Base-by-base conservation (phyloP, 106 monocot species). In the Apostasia shenzhenica region DNA sequence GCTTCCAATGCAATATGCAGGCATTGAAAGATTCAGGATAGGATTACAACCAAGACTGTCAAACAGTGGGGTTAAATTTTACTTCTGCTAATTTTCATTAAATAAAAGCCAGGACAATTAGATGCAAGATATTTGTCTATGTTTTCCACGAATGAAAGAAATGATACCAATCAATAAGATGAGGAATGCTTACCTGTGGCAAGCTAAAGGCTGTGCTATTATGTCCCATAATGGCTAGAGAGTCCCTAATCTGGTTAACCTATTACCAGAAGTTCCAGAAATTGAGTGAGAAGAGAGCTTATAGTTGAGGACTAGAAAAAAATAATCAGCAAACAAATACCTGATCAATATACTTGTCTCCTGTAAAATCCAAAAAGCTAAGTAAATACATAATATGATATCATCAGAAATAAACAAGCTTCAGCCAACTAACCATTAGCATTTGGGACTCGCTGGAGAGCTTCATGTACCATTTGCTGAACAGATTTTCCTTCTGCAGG, bases 381-480 rank as follows among this genome's bases (percentile, higher is more conserved):
- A 55, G 38, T 26, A 73, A 75, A 44, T 45, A 73, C 55, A 48
- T 55, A 3, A 14, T 44, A 47, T 54, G n/a, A 12, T n/a, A 14
- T 40, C 49, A 69, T 47, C 47, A 72, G 13, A 47, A 64, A 57
- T 6, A 51, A 68, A 45, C 14, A 60, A 59, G 67, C 57, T 59
- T 5, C 45, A 10, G 11, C 1, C 41, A 47, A 74, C 92, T 51
- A 66, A 97, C 97, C 97, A 74, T 70, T 73, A 55, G 44, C 9
- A 72, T 97, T 97, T 62, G 97, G 97, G 61, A 97, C 92, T 65
- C 70, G 82, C 66, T 78, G 78, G 38, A 97, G 89, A 75, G 97
- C 92, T 85, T 97, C 89, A 81, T 89, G 72, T 54, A 97, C 97
- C 97, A 97, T 97, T 64, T 89, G 68, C 80, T 93, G 83, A 81